A percentile compares a stretch with the other conserved stretches of the same genome.
Conservation (phyloP, 352 stramenopile species). For the Albugo candida region DNA sequence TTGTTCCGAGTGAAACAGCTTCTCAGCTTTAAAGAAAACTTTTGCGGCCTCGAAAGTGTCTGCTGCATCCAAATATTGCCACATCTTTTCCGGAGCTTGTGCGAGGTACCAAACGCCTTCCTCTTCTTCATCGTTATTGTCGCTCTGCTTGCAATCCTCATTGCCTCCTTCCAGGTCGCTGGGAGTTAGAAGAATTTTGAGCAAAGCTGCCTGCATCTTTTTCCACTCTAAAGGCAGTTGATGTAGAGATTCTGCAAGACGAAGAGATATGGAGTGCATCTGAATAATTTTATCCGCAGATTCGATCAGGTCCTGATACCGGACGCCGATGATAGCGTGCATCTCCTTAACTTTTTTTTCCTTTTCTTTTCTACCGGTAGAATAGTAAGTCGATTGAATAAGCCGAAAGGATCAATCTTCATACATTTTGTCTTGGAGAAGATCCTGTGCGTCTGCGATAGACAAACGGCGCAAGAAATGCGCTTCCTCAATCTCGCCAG, state of each 20-base stretch:
- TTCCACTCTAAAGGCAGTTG: slow-evolving; percentile 76
- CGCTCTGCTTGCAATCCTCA: background rate
- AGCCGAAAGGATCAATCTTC: slow-evolving; percentile 2
- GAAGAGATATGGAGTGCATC: slow-evolving; percentile 77
- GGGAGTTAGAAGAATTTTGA: background rate
- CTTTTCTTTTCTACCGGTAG: slow-evolving; percentile 40
- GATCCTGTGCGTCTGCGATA: slow-evolving; percentile 62
- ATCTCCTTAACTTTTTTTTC: slow-evolving; percentile 79
- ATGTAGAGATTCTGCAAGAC: slow-evolving; percentile 57
- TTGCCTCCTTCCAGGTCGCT: background rate
- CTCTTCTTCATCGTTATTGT: slow-evolving; percentile 1
- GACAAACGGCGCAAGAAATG: slow-evolving; percentile 64
- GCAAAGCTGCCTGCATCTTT: slow-evolving; percentile 26
- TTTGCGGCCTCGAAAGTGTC: slow-evolving; percentile 27
- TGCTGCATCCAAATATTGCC: slow-evolving; percentile 40
- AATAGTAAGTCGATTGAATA: background rate
- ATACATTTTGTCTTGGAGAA: slow-evolving; percentile 57
- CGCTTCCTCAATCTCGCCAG: slow-evolving; percentile 4
- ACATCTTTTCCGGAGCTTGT: slow-evolving; percentile 40
- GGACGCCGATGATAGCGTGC: slow-evolving; percentile 84
- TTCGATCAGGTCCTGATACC: slow-evolving; percentile 85
- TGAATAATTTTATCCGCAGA: slow-evolving; percentile 84
- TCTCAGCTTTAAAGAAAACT: slow-evolving; percentile 21
- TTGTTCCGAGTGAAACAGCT: no score
- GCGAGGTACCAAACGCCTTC: slow-evolving; percentile 34